These are phyloP conservation scores for Pelargonium australe DNA, from an alignment of 441 rosid species.

Conservation along the genomic window DNA sequence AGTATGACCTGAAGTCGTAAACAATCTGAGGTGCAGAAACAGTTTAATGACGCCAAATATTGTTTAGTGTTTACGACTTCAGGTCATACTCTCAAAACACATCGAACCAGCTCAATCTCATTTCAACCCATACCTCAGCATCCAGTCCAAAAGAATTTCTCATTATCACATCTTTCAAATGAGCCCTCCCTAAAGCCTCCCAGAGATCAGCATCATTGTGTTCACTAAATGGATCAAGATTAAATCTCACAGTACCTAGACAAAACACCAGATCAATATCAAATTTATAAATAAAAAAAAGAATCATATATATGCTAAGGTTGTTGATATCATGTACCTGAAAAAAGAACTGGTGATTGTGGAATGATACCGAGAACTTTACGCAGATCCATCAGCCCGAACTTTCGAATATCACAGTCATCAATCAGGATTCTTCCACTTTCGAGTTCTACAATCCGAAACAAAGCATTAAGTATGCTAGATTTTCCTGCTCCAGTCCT, in stretches of 20 bases:
- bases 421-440: conserved; percentile 77
- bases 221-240: conserved; percentile 89
- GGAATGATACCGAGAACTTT: conserved; percentile 88
- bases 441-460: conserved; percentile 81
- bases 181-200: conserved; percentile 93
- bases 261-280: conserved; percentile 13
- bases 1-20: too few relatives aligned
- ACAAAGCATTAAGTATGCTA: conserved; percentile 85
- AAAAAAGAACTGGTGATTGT: conserved; percentile 89
- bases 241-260: conserved; percentile 81
- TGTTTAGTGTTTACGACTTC: too few relatives aligned
- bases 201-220: conserved; percentile 86
- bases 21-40: too few relatives aligned
- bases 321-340: conserved; percentile 45
- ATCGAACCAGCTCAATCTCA: too few relatives aligned
- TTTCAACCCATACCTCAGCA: conserved; percentile 49
- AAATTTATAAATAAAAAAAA: not conserved
- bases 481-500: conserved; percentile 97
- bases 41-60: too few relatives aligned
- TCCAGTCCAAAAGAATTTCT: conserved; percentile 74
- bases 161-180: conserved; percentile 70
- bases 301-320: not conserved
- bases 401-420: conserved; percentile 57
- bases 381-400: conserved; percentile 79
- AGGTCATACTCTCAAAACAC: too few relatives aligned